Conservation (phyloP, 1,284 basidiomycete species). For the Cystobasidium pallidum region DNA sequence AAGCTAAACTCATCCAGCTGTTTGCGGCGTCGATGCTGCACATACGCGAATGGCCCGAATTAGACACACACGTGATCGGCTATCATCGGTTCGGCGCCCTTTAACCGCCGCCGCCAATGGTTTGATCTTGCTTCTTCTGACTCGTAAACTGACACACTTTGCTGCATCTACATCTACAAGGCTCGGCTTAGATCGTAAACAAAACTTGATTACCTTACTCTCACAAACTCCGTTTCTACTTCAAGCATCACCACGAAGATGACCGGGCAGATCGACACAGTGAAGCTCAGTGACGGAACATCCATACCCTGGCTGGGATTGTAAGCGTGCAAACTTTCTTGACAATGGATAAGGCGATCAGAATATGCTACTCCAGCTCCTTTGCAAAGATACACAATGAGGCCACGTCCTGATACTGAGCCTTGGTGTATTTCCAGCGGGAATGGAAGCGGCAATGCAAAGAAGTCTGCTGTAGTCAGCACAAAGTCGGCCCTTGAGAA, state of each 20-base stretch:
- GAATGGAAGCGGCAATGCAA: conserved; percentile 50
- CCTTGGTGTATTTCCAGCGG: conserved; percentile 1
- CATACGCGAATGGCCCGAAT: background rate
- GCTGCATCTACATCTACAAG: no score
- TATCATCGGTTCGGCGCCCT: background rate
- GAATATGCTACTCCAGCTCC: no score
- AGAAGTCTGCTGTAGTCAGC: conserved; percentile 44
- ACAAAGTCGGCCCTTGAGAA: conserved; percentile 46
- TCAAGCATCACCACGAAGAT: background rate
- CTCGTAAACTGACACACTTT: no score
- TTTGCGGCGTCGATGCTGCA: no score
- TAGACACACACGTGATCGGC: background rate
- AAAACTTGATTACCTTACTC: no score
- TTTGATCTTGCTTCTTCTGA: no score
- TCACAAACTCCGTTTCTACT: no score
- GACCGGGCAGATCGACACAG: conserved; percentile 35
- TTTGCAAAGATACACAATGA: no score
- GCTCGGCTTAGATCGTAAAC: no score
- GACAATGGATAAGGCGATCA: background rate
- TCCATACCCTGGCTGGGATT: conserved; percentile 47
- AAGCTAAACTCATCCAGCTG: no score
- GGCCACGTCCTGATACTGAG: no score
- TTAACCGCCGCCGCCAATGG: no score
- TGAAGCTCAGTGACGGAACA: conserved; percentile 48
- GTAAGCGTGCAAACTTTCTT: conserved; percentile 7